Evolutionary conservation across 1,284 basidiomycete genomes (phyloP).

Genomic region (Ceratobasidium theobromae): DNA sequence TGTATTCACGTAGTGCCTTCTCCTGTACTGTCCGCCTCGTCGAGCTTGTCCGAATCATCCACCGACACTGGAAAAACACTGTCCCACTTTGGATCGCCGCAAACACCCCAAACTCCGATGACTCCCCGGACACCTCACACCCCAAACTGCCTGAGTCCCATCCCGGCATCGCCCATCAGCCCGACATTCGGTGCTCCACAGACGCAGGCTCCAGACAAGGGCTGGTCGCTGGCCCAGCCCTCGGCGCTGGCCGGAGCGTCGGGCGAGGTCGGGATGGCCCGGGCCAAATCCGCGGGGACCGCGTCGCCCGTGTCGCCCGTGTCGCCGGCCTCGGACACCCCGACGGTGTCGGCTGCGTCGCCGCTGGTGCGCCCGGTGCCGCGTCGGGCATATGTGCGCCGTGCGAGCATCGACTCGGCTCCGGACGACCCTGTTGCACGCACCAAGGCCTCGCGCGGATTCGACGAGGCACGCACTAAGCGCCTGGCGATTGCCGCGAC

Average conservation of each 20-base stretch:
- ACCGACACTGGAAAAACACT: conserved; percentile 6
- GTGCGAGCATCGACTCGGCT: neutral
- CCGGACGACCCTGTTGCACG: conserved; percentile 1
- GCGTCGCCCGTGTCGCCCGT: conserved; percentile 2
- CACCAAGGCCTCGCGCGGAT: conserved; percentile 14
- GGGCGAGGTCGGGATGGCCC: conserved; percentile 10
- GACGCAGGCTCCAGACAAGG: conserved; percentile 1
- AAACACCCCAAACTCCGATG: neutral
- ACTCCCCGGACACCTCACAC: conserved; percentile 9
- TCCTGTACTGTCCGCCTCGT: conserved; percentile 7
- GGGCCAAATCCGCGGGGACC: conserved; percentile 3
- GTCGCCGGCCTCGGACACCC: neutral
- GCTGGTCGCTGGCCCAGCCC: conserved; percentile 5
- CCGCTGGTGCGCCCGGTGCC: too few species aligned
- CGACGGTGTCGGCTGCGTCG: too few species aligned
- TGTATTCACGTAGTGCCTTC: conserved; percentile 27
- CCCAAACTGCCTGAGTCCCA: conserved; percentile 1
- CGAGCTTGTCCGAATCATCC: conserved; percentile 17
- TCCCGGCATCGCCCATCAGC: conserved; percentile 22
- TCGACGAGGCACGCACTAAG: neutral
- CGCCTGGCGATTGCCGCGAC: conserved; percentile 8
- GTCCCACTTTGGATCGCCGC: neutral
- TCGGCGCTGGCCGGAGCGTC: conserved; percentile 9
- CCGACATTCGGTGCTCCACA: conserved; percentile 1
- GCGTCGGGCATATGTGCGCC: neutral